These are phyloP conservation scores for Eimeria praecox DNA, from an alignment of 169 alveolate genomes.

Conservation along the genomic window DNA sequence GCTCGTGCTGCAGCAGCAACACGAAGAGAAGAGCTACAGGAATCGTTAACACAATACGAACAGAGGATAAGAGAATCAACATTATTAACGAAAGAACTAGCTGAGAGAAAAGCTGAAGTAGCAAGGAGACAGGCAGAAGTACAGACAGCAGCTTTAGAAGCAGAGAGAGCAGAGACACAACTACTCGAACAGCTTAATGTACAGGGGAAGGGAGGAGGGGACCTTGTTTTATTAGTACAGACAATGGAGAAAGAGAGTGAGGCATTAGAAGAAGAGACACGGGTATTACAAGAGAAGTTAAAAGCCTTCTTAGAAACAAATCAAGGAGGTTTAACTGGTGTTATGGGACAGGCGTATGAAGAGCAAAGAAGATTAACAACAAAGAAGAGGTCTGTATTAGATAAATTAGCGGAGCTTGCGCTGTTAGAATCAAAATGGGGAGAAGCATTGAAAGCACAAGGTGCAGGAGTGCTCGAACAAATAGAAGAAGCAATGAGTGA, in stretches of 20 bases:
- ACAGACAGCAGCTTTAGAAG: slow-evolving; percentile 3
- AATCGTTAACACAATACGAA: neutral
- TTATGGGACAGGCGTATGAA: neutral
- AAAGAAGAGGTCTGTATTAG: neutral
- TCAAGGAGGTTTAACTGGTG: neutral
- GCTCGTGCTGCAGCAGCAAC: slow-evolving; percentile 10
- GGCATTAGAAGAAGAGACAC: neutral
- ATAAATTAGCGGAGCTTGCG: neutral
- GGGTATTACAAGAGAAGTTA: neutral
- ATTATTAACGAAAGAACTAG: neutral
- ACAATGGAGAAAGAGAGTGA: neutral
- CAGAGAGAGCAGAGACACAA: neutral
- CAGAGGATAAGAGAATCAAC: neutral
- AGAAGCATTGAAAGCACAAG: neutral
- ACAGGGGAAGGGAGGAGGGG: neutral
- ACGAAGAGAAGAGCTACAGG: neutral
- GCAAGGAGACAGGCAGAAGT: slow-evolving; percentile 16
- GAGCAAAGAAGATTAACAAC: neutral
- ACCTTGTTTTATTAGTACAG: too few species aligned
- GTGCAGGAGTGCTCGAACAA: neutral
- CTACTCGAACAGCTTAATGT: neutral
- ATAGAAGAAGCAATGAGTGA: neutral
- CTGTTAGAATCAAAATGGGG: neutral
- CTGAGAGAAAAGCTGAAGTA: neutral
- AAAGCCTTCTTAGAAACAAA: neutral